Percentiles rank a stretch among this genome's conserved stretches.
Conservation (phyloP, 495 filamentous ascomycete genomes). For the Parmelia sp. region DNA sequence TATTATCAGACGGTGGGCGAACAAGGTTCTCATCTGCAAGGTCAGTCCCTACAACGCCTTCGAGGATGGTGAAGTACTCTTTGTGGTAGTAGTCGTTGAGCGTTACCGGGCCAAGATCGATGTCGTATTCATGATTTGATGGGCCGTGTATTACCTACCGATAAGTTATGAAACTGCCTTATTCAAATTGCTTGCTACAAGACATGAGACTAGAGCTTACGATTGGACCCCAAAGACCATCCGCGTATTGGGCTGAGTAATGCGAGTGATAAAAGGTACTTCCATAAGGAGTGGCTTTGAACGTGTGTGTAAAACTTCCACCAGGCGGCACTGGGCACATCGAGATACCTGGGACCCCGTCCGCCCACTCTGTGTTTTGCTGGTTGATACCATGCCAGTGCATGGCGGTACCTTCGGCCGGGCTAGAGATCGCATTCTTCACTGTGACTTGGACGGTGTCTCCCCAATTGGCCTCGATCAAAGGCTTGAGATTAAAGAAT, state of each 20-base stretch:
- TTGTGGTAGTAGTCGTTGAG: constrained; percentile 40
- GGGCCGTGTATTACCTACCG: constrained; percentile 44
- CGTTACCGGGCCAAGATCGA: constrained; percentile 49
- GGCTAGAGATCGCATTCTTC: constrained; percentile 40
- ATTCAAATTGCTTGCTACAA: background rate
- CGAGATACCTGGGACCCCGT: constrained; percentile 45
- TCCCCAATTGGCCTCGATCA: constrained; percentile 55
- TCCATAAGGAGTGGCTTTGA: constrained; percentile 37
- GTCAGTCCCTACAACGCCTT: constrained; percentile 5
- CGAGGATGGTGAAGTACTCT: constrained; percentile 25
- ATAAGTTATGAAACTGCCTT: background rate
- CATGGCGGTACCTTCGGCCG: constrained; percentile 38
- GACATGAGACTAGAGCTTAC: constrained; percentile 35
- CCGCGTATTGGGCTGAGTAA: constrained; percentile 40
- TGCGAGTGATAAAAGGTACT: constrained; percentile 47
- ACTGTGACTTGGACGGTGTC: constrained; percentile 53
- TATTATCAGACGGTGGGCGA: constrained; percentile 29
- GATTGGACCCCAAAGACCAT: constrained; percentile 47
- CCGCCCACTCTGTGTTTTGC: constrained; percentile 32
- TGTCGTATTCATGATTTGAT: constrained; percentile 48
- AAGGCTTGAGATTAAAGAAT: constrained; percentile 35
- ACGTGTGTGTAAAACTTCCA: constrained; percentile 33
- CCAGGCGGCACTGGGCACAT: constrained; percentile 50
- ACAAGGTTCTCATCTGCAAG: background rate
- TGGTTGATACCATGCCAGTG: constrained; percentile 48